A percentile compares a stretch with the other conserved stretches of the same genome.
Conservation (phyloP, 1,139 yeast genomes). For the Hansenula lynferdii region DNA sequence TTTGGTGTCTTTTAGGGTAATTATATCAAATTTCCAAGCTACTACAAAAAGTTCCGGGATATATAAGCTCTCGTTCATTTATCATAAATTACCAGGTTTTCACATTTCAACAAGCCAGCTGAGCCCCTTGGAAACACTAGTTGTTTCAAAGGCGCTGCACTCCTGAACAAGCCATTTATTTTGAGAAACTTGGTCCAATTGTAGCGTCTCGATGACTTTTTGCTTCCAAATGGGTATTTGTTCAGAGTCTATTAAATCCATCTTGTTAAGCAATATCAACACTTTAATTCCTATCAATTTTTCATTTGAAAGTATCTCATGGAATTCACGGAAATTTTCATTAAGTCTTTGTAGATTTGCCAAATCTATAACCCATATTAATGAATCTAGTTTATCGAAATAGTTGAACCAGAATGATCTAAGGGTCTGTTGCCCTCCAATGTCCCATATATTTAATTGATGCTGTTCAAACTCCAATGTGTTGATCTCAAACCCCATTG, state of each 20-base stretch:
- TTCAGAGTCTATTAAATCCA: constrained; percentile 36
- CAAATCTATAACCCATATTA: constrained; percentile 92
- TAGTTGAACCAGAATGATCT: constrained; percentile 87
- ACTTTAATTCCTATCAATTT: constrained; percentile 63
- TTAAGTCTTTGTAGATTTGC: constrained; percentile 50
- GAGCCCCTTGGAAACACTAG: constrained; percentile 39
- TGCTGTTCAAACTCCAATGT: constrained; percentile 36
- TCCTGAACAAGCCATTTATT: constrained; percentile 35
- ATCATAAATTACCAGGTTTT: too few species aligned
- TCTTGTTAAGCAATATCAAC: constrained; percentile 52
- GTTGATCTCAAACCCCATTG: constrained; percentile 65
- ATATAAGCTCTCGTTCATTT: too few species aligned
- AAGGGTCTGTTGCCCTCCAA: constrained; percentile 87
- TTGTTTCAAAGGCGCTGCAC: constrained; percentile 58
- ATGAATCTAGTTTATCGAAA: constrained; percentile 77
- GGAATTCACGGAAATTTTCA: constrained; percentile 64
- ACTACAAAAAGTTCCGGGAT: too few species aligned
- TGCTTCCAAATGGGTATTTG: constrained; percentile 12
- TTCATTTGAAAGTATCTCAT: constrained; percentile 59
- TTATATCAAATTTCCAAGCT: too few species aligned
- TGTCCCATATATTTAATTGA: constrained; percentile 85
- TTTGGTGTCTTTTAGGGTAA: too few species aligned
- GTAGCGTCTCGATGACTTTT: constrained; percentile 20
- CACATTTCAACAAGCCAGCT: constrained; percentile 36
- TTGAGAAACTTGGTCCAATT: constrained; percentile 22